Base-by-base conservation (phyloP, 1,284 basidiomycete species). In the Limonomyces culmigenus region DNA sequence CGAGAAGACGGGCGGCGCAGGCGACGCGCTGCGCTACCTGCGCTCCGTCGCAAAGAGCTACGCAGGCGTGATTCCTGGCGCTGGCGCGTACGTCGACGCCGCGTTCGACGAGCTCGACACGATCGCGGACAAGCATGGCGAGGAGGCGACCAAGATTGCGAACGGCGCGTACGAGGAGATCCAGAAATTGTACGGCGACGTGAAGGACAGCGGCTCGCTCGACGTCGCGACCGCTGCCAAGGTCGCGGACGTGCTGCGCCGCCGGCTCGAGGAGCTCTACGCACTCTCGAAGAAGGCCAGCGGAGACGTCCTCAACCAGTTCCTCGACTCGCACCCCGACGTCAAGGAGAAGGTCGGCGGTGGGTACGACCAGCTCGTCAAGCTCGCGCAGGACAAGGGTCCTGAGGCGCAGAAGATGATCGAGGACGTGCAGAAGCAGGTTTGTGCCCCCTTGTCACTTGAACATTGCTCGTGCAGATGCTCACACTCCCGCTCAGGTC, bases 71-170 rank as follows among this genome's bases (percentile, higher is more conserved):
- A 45, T 64, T 34, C 65, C 64, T 3, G 65, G 65, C 5, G 59
- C 56, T 12, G 47, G 51, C 4, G 38, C 46, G n/a, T 55, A 58
- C 41, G 49, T 68, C 41, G 61, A 67, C 46, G 47, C 51, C 19
- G 50, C 53, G 1, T 65, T 67, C 43, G 58, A 63, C 42, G 48
- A 56, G 20, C 47, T 67, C 33, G 63, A 66, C 38, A 42, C 53
- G 31, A 46, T 66, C 19, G 52, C 52, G 34, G 51, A 58, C 21
- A 52, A 51, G 35, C 63, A 67, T 43, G 55, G 59, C 10, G 56
- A 59, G 11, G 60, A 63, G 39, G 55, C 62, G 31, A 49, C 58
- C 40, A 47, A 51, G 36, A 56, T 66, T 41, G 45, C 65, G 29
- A 46, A 52, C 31, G 50, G 52, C 20, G 54, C 56, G 5, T 58